Evolutionary conservation across 805 yeast species (phyloP), one percentile per base, ranked within the genome.

Genomic region (Starmerella stigmatis): DNA sequence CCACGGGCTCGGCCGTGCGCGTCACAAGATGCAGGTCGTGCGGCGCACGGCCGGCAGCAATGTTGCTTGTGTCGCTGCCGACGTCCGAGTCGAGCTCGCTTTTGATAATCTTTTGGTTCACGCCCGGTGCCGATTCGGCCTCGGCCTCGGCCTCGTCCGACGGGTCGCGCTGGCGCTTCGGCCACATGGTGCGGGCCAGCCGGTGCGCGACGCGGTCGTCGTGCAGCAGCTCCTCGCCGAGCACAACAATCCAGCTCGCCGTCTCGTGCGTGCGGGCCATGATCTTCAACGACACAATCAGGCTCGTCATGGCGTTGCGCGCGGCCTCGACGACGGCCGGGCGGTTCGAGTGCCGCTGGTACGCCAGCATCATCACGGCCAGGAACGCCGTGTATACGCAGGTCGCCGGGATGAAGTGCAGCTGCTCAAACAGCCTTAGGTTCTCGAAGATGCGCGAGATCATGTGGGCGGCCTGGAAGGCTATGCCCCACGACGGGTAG

Each of bases 391-490:
- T 72, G 56, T 76, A 78, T 26, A 75, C 78, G 54, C 69, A 71
- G 60, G 72, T 66, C n/a, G 78, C 75, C 11, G 84, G 80, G 47
- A 75, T 71, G 51, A 67, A 70, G 44, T 62, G 64, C 44, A 78
- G 58, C 52, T 74, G 74, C 44, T 70, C 68, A 33, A 70, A 67
- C 35, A 70, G 73, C 31, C 69, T 54, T 46, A 82, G 53, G 46
- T 74, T 76, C 40, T 77, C 76, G 23, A 76, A 70, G 44, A 83
- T 77, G 34, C 74, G 68, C 5, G 82, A 72, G 50, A 82, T 76
- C 76, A 80, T 77, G 55, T 83, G 75, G 1, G 92, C 86, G 1
- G 88, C 83, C 60, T 80, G 85, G 67, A 81, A 81, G 2, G 86
- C 81, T 46, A 81, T 79, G 9, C 86, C 84, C 80, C 84, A 77